These are phyloP conservation scores for Rubia balearica DNA, from an alignment of 305 asterid species.

Conservation along the genomic window DNA sequence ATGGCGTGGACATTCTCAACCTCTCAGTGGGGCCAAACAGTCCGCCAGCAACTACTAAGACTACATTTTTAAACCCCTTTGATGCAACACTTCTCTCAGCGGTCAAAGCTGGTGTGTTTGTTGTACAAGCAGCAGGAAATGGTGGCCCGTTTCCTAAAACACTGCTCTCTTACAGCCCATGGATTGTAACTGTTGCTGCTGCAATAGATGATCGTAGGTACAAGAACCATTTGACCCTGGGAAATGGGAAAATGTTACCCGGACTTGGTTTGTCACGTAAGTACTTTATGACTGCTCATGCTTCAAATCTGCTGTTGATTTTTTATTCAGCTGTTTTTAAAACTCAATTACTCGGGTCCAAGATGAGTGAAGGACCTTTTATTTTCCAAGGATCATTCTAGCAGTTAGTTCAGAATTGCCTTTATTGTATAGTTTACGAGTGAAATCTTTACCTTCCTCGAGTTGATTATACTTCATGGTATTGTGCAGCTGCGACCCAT, in stretches of 20 bases:
- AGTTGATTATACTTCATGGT: conserved; percentile 16
- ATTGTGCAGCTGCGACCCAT: conserved; percentile 74
- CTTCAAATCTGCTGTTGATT: background rate
- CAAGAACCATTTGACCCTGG: conserved; percentile 84
- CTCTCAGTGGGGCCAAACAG: conserved; percentile 97
- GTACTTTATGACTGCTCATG: conserved; percentile 19
- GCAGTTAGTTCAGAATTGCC: background rate
- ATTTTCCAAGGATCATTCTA: background rate
- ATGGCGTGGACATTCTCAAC: conserved; percentile 95
- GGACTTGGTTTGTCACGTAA: conserved; percentile 96
- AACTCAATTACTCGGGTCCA: background rate
- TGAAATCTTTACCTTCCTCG: conserved; percentile 14
- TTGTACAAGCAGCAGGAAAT: conserved; percentile 96
- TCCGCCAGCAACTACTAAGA: conserved; percentile 89
- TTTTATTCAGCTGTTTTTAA: background rate
- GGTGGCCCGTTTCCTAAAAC: conserved; percentile 98
- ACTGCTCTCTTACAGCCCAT: conserved; percentile 88
- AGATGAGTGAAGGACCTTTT: background rate
- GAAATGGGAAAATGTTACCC: conserved; percentile 75
- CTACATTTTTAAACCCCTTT: conserved; percentile 88
- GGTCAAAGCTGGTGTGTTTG: conserved; percentile 94
- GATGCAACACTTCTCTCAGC: conserved; percentile 94
- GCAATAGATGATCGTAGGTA: conserved; percentile 96
- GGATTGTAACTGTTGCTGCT: conserved; percentile 97
- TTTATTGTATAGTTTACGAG: background rate